phyloP scores from a whole-genome alignment of 108 stramenopile genomes.

The Fistulifera pelliculosa region DNA sequence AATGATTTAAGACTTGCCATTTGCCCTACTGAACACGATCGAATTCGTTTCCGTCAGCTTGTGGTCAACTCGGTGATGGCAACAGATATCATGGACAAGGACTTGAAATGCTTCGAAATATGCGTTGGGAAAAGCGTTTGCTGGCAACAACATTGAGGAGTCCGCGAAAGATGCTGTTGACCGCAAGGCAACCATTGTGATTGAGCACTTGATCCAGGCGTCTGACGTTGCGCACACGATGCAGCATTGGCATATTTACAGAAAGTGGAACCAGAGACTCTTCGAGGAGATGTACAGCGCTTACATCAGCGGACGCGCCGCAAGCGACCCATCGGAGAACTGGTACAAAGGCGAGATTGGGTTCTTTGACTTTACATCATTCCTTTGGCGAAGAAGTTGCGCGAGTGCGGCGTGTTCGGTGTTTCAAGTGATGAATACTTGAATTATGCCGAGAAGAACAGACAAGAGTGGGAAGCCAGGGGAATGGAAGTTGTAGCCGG shows the following conservation, averaged over 20 bases:
- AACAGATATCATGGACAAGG: conserved; percentile 13
- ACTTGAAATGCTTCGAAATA: conserved; percentile 11
- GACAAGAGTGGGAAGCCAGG: conserved; percentile 21
- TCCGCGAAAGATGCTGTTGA: conserved; percentile 1
- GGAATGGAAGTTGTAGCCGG: conserved; percentile 17
- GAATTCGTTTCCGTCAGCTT: conserved; percentile 22
- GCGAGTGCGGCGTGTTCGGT: conserved; percentile 36
- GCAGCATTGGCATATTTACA: conserved; percentile 28
- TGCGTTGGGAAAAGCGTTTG: conserved; percentile 12
- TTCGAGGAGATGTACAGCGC: conserved; percentile 23
- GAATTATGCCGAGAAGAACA: conserved; percentile 21
- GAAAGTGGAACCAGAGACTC: conserved; percentile 32
- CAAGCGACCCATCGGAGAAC: conserved; percentile 3
- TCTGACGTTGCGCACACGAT: conserved; percentile 37
- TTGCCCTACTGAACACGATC: conserved; percentile 13
- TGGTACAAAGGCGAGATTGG: conserved; percentile 33
- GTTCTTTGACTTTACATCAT: conserved; percentile 37
- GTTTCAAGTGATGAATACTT: conserved; percentile 20
- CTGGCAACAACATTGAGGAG: neutral
- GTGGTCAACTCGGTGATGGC: conserved; percentile 20
- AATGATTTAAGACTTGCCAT: conserved; percentile 14
- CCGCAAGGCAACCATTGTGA: conserved; percentile 27
- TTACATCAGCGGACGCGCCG: conserved; percentile 16
- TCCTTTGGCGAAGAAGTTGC: conserved; percentile 29
- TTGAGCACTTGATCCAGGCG: conserved; percentile 36